Base-by-base conservation (phyloP, 176 grass and related monocot species). In the Juncus inflexus region DNA sequence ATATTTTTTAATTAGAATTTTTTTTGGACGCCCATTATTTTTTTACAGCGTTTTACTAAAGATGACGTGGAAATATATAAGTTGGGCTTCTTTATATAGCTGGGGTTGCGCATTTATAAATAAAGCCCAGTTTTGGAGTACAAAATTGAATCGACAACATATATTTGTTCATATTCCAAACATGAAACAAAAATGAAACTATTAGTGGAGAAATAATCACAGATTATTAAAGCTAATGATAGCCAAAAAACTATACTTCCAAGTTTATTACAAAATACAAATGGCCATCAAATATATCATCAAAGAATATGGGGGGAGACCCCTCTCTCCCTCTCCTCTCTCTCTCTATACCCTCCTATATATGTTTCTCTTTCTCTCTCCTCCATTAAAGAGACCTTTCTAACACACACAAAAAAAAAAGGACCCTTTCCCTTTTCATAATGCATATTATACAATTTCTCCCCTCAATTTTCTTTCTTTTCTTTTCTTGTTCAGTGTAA, bases 231-330 rank as follows among this genome's bases (percentile, higher is more conserved):
- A 40, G 28, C 42, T 71, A 58, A 42, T 57, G 68, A 71, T 6
- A 71, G 68, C 68, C 68, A 71, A 52, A 71, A 59, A 69, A 15
- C 12, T 42, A 11, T 55, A 71, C 52, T 58, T 71, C 13, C 13
- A 71, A 45, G 12, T 71, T 47, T 71, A 58, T 16, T 42, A 71
- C 1, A 58, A 59, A 38, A 71, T 3, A 60, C 35, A 58, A 71
- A 71, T 59, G 68, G 54, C 68, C 39, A 71, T 71, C 54, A 58
- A 52, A 35, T 58, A 40, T 38, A 70, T 71, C 67, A 28, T 69
- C 54, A 71, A 71, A 71, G 67, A 71, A 71, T 71, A 39, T 71
- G 68, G 68, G 68, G 68, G 54, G 68, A 60, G 68, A 71, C 54
- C 54, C 68, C 54, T 60, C 68, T 71, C 67, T 71, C 68, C 54